Evolutionary conservation across 768 basidiomycete species (phyloP), one percentile per base, ranked within the genome.

Genomic region (Hypholoma fasciculare): DNA sequence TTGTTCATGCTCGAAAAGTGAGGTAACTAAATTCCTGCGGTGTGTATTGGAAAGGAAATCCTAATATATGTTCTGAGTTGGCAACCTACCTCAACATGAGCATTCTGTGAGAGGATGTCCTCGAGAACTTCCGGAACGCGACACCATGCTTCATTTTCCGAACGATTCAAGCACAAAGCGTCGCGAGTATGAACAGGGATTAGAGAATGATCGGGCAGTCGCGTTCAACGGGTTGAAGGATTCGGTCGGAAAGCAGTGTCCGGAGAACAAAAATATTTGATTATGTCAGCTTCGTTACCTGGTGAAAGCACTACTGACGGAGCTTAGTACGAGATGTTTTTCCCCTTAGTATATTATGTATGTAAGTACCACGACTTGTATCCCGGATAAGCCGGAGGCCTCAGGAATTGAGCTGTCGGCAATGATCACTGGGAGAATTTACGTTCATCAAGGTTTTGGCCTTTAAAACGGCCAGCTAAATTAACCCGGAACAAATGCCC

Each of bases 1-100:
- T 69, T 93, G 91, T 68, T 97, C 94, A 74, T 98, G 94, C 68
- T 98, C 87, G 56, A 99, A 83, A 36, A 98, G 82, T 4, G 94
- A 95, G 23, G 94, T 92, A 61, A 99, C 96, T 52, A 99, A 77
- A 73, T 98, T 98, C 60, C 95, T 96, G 67, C 4, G 37, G 49
- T 61, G 52, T 68, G 55, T 51, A 52, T 54, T 19, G 61, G 60
- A 46, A 43, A 57, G 49, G 48, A 38, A 3, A 9, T 34, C 52
- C 20, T 36, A 16, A 13, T 58, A 37, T 12, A n/a, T 23, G 38
- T 20, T 39, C 56, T 20, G 26, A 57, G 49, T 49, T 20, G 54
- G 17, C 19, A 19, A 9, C 48, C 30, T 65, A 96, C 94, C 96
- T 82, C 54, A 98, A 79, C 89, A 98, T 94, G 55, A 97, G 81